Conservation (phyloP, 257 asterid genomes). For the Plantago elongata region DNA sequence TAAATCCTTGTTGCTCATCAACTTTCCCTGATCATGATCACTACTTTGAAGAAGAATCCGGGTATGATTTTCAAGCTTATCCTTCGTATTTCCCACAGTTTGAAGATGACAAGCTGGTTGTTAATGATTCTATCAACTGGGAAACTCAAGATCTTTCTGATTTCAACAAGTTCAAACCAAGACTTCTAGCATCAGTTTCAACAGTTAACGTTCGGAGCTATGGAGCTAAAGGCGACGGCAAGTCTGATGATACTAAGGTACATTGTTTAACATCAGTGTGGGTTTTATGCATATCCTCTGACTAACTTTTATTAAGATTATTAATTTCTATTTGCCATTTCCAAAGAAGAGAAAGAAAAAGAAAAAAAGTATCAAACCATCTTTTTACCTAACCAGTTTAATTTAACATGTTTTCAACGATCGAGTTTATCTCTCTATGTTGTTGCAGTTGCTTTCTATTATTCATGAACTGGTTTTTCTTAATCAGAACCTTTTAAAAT, state of each 20-base stretch:
- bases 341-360: too few species aligned
- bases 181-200: constrained; percentile 15
- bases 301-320: background rate
- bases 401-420: background rate
- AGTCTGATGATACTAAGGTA: constrained; percentile 49
- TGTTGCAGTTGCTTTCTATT: too few species aligned
- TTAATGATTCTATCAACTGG: constrained; percentile 10
- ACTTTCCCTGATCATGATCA: constrained; percentile 13
- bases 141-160: constrained; percentile 6
- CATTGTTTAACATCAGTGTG: background rate
- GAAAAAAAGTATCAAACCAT: too few species aligned
- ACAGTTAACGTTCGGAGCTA: constrained; percentile 35
- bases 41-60: constrained; percentile 31
- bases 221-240: constrained; percentile 71
- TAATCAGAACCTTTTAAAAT: too few species aligned
- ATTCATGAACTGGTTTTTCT: too few species aligned
- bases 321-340: too few species aligned
- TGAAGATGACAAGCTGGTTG: constrained; percentile 16
- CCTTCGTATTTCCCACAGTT: constrained; percentile 28
- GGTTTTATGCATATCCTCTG: background rate
- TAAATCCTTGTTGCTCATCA: constrained; percentile 19
- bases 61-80: constrained; percentile 34
- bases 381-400: too few species aligned
- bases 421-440: background rate
- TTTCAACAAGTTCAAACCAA: constrained; percentile 13